Conservation (phyloP, 1,284 basidiomycete species). For the Pascua sp. region DNA sequence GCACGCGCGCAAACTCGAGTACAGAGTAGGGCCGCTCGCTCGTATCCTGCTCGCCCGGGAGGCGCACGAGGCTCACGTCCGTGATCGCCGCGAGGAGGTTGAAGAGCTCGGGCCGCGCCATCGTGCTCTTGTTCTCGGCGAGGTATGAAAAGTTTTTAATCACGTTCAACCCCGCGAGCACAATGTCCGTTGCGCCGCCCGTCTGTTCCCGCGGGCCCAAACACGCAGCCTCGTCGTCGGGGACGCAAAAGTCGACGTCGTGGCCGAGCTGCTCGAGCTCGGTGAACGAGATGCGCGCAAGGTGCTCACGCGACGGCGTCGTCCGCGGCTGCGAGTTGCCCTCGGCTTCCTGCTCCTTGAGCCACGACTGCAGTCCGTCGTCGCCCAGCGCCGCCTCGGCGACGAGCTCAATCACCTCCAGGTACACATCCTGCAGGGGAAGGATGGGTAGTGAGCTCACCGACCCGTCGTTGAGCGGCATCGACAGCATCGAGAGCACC, state of each 20-base stretch:
- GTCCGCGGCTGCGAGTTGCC: background rate
- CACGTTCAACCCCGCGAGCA: constrained; percentile 72
- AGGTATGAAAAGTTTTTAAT: constrained; percentile 78
- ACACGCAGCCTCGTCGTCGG: constrained; percentile 49
- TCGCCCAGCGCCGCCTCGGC: constrained; percentile 71
- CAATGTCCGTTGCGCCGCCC: constrained; percentile 53
- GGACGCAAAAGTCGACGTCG: constrained; percentile 74
- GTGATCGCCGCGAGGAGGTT: constrained; percentile 66
- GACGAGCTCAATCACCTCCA: constrained; percentile 81
- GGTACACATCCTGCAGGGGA: constrained; percentile 75
- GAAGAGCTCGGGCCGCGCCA: constrained; percentile 64
- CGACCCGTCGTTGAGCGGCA: constrained; percentile 49
- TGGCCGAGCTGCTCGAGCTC: constrained; percentile 84
- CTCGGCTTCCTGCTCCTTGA: constrained; percentile 6
- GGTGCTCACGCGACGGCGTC: constrained; percentile 52
- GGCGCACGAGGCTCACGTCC: constrained; percentile 52
- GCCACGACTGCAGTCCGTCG: constrained; percentile 53
- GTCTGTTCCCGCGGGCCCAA: constrained; percentile 17
- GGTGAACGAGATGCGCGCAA: constrained; percentile 71
- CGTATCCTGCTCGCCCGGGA: constrained; percentile 34
- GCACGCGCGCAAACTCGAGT: constrained; percentile 66
- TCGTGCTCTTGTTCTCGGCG: constrained; percentile 65
- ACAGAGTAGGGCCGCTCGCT: constrained; percentile 57
- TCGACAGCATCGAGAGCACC: constrained; percentile 71
- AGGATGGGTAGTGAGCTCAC: constrained; percentile 65